A percentile compares a stretch with the other conserved stretches of the same genome.
These are phyloP conservation scores for Psidium friedrichsthalianum DNA, from an alignment of 345 rosid genomes.

Conservation along the genomic window DNA sequence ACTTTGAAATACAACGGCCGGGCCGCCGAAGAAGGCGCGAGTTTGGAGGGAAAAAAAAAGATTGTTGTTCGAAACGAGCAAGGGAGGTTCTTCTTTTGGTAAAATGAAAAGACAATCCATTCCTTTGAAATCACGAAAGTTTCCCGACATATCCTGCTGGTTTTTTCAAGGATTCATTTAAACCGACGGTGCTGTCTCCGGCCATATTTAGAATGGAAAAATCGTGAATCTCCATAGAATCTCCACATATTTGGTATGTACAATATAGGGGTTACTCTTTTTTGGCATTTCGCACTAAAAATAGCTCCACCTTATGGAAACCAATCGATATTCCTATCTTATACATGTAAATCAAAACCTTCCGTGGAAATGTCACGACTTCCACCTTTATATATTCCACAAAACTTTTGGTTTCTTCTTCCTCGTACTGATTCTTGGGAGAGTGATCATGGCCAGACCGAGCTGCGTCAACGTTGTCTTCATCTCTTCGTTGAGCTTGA, in stretches of 20 bases:
- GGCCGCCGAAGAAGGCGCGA: background rate
- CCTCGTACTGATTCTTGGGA: background rate
- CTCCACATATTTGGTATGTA: background rate
- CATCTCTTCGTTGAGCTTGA: background rate
- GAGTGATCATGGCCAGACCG: background rate
- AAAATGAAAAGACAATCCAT: background rate
- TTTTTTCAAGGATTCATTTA: background rate
- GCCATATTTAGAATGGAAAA: background rate
- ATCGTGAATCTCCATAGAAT: background rate
- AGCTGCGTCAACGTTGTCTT: background rate
- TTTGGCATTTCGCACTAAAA: background rate
- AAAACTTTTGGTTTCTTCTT: background rate
- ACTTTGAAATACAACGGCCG: background rate
- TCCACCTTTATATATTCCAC: background rate
- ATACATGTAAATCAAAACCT: background rate
- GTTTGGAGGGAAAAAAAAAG: background rate
- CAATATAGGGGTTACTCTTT: accelerated
- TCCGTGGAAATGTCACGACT: background rate
- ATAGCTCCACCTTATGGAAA: background rate
- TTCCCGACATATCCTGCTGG: background rate
- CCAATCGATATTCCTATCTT: background rate
- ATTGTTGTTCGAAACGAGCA: background rate
- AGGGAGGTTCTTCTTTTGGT: background rate
- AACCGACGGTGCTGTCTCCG: background rate
- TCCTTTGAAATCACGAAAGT: background rate